A percentile compares a stretch with the other conserved stretches of the same genome.
These are phyloP conservation scores for Mycena kentingensis DNA, from an alignment of 768 basidiomycete species.

Conservation along the genomic window DNA sequence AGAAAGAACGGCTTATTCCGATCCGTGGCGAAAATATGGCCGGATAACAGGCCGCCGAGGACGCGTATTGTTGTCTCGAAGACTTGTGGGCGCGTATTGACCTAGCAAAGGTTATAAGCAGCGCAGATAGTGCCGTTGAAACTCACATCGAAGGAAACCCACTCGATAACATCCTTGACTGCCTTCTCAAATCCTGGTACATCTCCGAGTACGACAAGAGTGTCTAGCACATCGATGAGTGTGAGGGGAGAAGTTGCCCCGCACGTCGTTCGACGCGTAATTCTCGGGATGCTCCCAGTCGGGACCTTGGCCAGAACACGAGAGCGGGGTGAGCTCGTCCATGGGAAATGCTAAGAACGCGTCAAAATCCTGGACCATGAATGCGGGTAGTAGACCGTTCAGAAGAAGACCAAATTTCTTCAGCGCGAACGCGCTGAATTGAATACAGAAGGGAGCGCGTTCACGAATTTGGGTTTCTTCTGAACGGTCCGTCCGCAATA, in stretches of 20 bases:
- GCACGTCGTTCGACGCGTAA: conserved; percentile 85
- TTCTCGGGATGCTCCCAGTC: conserved; percentile 84
- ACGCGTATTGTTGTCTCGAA: conserved; percentile 97
- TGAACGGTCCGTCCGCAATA: no score
- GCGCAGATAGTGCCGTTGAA: no score
- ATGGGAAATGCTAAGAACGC: conserved; percentile 70
- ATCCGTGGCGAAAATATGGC: conserved; percentile 77
- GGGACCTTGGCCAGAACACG: conserved; percentile 85
- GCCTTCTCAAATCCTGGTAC: conserved; percentile 79
- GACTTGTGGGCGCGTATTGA: conserved; percentile 92
- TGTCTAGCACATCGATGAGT: conserved; percentile 81
- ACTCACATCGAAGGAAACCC: conserved; percentile 87
- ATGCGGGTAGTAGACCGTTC: no score
- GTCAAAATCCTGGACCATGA: conserved; percentile 1
- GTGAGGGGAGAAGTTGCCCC: conserved; percentile 91
- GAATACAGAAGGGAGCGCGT: no score
- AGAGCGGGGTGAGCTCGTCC: conserved; percentile 90
- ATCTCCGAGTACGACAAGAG: conserved; percentile 86
- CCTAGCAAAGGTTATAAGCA: conserved; percentile 2
- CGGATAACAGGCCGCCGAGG: conserved; percentile 86
- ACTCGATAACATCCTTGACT: conserved; percentile 76
- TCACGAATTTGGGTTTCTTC: no score
- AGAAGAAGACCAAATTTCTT: no score
- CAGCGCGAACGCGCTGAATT: no score
- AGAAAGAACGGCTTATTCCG: conserved; percentile 68